A percentile compares a stretch with the other conserved stretches of the same genome.
phyloP scores from a whole-genome alignment of 2,329 filamentous ascomycete species.

The Arthrinium phaeospermum region DNA sequence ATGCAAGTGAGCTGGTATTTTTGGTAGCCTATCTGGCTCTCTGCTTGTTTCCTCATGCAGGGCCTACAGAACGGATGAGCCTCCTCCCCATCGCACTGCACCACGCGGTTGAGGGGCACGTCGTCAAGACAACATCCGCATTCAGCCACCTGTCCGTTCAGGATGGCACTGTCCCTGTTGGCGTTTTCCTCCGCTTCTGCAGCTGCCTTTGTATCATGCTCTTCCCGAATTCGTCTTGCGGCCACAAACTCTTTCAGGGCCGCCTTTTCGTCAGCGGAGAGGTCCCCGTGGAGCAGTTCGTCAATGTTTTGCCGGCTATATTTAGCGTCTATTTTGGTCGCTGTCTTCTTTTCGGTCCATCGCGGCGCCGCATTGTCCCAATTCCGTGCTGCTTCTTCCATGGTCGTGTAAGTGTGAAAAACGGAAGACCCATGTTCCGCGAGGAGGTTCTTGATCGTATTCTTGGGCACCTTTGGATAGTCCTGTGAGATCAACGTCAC shows the following conservation, averaged over 20 bases:
- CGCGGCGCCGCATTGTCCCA: slow-evolving; percentile 23
- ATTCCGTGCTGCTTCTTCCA: slow-evolving; percentile 37
- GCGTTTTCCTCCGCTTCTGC: slow-evolving; percentile 38
- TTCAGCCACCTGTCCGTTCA: slow-evolving; percentile 62
- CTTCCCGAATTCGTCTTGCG: slow-evolving; percentile 39
- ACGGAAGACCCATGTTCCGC: slow-evolving; percentile 36
- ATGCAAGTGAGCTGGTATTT: slow-evolving; percentile 74
- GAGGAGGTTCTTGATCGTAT: slow-evolving; percentile 35
- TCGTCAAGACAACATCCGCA: slow-evolving; percentile 78
- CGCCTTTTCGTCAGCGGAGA: slow-evolving; percentile 31
- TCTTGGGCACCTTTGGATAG: slow-evolving; percentile 40
- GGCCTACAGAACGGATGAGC: slow-evolving; percentile 72
- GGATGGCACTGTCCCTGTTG: slow-evolving; percentile 50
- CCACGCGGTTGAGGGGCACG: slow-evolving; percentile 67
- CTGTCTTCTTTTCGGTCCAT: slow-evolving; percentile 39
- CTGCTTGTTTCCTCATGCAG: slow-evolving; percentile 70
- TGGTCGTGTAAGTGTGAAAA: slow-evolving; percentile 42
- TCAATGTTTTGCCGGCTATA: slow-evolving; percentile 30
- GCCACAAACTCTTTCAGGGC: slow-evolving; percentile 47
- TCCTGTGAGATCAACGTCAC: slow-evolving; percentile 40
- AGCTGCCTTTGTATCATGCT: slow-evolving; percentile 33
- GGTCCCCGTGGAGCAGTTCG: slow-evolving; percentile 28
- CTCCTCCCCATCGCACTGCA: slow-evolving; percentile 65
- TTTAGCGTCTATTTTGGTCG: slow-evolving; percentile 26
- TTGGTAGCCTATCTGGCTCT: slow-evolving; percentile 71